Conservation (phyloP, 306 rosid genomes). For the Vigna radiata region DNA sequence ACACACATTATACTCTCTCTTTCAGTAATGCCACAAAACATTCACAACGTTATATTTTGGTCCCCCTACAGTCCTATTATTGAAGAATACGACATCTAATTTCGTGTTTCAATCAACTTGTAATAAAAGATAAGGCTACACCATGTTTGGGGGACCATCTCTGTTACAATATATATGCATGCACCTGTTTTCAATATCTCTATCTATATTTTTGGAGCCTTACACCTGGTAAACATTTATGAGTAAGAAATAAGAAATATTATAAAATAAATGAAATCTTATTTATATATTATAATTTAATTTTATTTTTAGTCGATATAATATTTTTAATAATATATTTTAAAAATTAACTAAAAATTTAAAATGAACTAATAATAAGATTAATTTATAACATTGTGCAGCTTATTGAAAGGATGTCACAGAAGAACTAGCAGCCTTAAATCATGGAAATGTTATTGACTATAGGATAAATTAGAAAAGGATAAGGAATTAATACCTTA, state of each 20-base stretch:
- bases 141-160: conserved; percentile 53
- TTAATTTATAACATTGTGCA: too few species aligned
- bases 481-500: background rate
- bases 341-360: too few species aligned
- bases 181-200: background rate
- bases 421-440: conserved; percentile 40
- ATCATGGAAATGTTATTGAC: conserved; percentile 45
- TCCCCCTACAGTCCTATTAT: conserved; percentile 45
- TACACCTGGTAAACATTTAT: background rate
- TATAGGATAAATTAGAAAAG: conserved; percentile 7
- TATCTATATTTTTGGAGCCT: conserved; percentile 35
- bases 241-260: too few species aligned
- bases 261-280: too few species aligned
- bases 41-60: conserved; percentile 43
- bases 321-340: too few species aligned
- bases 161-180: conserved; percentile 29
- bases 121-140: conserved; percentile 33
- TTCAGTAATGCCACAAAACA: conserved; percentile 42
- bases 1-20: conserved; percentile 49
- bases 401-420: background rate
- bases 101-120: conserved; percentile 47
- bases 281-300: too few species aligned
- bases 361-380: too few species aligned
- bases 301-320: too few species aligned
- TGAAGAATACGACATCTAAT: conserved; percentile 47